Evolutionary conservation across 2,329 filamentous ascomycete genomes (phyloP).

Genomic region (Diaporthe nobilis): DNA sequence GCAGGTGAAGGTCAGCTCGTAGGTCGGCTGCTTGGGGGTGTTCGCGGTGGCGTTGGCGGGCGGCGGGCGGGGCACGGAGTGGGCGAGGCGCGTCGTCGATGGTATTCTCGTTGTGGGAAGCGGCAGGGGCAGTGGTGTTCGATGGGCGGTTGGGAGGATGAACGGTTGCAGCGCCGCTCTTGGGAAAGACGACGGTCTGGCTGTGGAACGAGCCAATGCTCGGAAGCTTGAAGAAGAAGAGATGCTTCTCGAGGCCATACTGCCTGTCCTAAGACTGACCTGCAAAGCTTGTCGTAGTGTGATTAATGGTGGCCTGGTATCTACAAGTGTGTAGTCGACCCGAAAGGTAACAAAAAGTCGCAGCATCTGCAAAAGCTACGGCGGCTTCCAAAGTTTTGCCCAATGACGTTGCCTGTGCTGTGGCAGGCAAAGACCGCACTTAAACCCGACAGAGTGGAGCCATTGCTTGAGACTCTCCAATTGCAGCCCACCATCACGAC

Average conservation of each 20-base stretch:
- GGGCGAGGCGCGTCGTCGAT: conserved; percentile 44
- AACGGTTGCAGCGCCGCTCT: neutral
- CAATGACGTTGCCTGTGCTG: conserved; percentile 20
- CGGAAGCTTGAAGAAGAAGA: conserved; percentile 17
- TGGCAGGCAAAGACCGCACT: conserved; percentile 4
- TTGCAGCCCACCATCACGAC: neutral
- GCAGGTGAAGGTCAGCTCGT: conserved; percentile 94
- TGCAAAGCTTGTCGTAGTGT: neutral
- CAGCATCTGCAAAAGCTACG: neutral
- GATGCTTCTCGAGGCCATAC: conserved; percentile 30
- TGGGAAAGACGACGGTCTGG: neutral
- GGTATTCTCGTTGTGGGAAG: conserved; percentile 1
- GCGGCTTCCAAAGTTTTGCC: neutral
- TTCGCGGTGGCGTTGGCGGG: conserved; percentile 44
- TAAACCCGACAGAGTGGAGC: conserved; percentile 27
- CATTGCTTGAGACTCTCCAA: conserved; percentile 2
- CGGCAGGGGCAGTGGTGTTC: neutral
- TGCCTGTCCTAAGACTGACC: neutral
- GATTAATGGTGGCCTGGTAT: neutral
- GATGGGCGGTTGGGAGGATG: neutral
- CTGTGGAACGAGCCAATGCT: neutral
- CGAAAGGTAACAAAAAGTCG: neutral
- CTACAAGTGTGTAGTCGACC: neutral
- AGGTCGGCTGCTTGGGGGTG: conserved; percentile 71
- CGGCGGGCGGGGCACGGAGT: conserved; percentile 49